These are phyloP conservation scores for Tolypocladium ophioglossoides DNA, from an alignment of 2,329 filamentous ascomycete species.

Conservation along the genomic window DNA sequence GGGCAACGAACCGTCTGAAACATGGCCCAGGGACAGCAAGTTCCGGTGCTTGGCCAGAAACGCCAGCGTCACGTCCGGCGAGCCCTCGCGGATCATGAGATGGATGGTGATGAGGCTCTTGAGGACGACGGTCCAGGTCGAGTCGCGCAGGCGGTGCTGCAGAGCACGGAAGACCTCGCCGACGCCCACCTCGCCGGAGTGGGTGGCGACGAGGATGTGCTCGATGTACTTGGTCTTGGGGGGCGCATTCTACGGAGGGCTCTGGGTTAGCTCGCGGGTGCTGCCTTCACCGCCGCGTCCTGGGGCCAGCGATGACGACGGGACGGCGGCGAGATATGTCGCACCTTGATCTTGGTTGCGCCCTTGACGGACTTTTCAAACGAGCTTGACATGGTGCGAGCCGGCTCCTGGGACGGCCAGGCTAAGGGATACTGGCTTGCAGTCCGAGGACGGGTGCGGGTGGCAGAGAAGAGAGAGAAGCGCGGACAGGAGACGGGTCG, in stretches of 20 bases:
- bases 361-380: conserved; percentile 99
- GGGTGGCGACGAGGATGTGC: conserved; percentile 89
- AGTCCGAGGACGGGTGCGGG: not conserved
- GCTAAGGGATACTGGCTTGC: not conserved
- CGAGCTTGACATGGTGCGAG: conserved; percentile 59
- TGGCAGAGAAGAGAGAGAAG: not conserved
- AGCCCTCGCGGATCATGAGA: conserved; percentile 93
- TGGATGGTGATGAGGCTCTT: conserved; percentile 94
- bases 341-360: conserved; percentile 92
- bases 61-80: conserved; percentile 75
- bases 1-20: conserved; percentile 71
- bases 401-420: conserved; percentile 2
- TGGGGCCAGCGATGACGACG: not conserved
- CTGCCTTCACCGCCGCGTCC: too few species aligned
- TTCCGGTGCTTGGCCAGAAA: conserved; percentile 77
- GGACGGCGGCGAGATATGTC: not conserved
- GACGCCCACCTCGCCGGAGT: conserved; percentile 88
- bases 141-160: conserved; percentile 80
- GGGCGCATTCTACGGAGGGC: conserved; percentile 62
- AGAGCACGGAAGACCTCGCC: conserved; percentile 91
- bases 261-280: not conserved
- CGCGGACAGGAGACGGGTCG: not conserved
- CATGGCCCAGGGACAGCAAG: conserved; percentile 77
- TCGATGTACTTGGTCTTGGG: conserved; percentile 99
- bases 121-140: conserved; percentile 99